Evolutionary conservation across 2,329 filamentous ascomycete species (phyloP), one percentile per base, ranked within the genome.

Genomic region (Aspergillus bombycis): DNA sequence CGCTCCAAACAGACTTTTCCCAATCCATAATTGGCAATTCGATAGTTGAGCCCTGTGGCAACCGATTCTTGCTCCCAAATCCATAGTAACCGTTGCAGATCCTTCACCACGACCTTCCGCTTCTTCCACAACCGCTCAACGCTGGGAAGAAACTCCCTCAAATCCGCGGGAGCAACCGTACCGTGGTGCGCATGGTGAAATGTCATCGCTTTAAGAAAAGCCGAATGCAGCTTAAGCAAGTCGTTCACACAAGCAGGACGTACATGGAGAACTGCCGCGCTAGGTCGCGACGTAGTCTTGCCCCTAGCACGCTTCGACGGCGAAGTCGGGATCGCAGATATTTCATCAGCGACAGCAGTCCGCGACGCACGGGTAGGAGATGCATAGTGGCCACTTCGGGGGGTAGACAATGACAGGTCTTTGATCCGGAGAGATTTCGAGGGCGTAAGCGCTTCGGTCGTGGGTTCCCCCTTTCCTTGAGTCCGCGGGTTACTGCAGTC

Each of bases 41-140:
- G 76, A 66, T 79, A 81, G 4, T 68, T 69, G 68, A 58, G 30
- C 19, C 58, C 19, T 32, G 19, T 36, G 65, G 58, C 60, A 26
- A 67, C 67, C n/a, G 71, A 62, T 23, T 69, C 71, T 43, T 73
- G 73, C 14, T 81, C 79, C 70, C 89, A 83, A n/a, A 93, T 78
- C 56, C 89, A 90, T 26, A 94, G 77, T 66, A 89, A 86, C 65
- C 86, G 83, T 65, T 87, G 87, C 55, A 93, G 80, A 70, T 94
- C 91, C 46, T 88, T 85, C 0, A 85, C 78, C 0, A 83, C 85
- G 19, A 93, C 89, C 62, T 83, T 83, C 36, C 90, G 84, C 78
- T 91, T 92, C 63, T 90, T 89, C 91, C 91, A 94, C 43, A 89
- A 81, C 67, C 87, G 85, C 14, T 89, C 86, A 46, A 92, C 82